Evolutionary conservation across 495 filamentous ascomycete species (phyloP).

Genomic region (Aspergillus kassunensis): DNA sequence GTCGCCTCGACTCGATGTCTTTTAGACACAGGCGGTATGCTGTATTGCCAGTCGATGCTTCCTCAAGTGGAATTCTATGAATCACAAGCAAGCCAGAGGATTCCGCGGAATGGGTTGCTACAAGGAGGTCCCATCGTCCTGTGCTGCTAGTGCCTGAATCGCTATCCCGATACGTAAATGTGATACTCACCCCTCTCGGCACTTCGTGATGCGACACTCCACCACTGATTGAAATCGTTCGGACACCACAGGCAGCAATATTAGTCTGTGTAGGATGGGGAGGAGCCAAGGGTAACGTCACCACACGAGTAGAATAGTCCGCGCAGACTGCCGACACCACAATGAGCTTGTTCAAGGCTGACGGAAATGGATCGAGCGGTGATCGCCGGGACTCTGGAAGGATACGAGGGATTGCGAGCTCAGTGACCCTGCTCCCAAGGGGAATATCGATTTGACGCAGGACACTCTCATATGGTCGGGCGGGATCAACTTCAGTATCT

Average conservation of each 20-base stretch:
- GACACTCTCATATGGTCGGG: slow-evolving; percentile 50
- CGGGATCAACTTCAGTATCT: slow-evolving; percentile 56
- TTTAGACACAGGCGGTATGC: slow-evolving; percentile 35
- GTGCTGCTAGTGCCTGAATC: slow-evolving; percentile 11
- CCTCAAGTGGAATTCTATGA: slow-evolving; percentile 47
- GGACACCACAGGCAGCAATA: slow-evolving; percentile 52
- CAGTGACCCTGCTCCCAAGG: slow-evolving; percentile 57
- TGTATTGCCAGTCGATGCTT: slow-evolving; percentile 13
- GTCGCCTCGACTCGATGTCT: slow-evolving; percentile 55
- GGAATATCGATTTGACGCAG: slow-evolving; percentile 64
- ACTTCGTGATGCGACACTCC: slow-evolving; percentile 53
- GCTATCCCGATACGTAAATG: slow-evolving; percentile 51
- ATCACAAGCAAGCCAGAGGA: slow-evolving; percentile 60
- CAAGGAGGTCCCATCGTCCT: slow-evolving; percentile 50
- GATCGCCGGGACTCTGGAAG: slow-evolving; percentile 41
- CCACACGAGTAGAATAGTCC: slow-evolving; percentile 61
- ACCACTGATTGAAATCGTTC: slow-evolving; percentile 49
- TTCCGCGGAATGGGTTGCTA: slow-evolving; percentile 63
- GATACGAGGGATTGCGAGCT: slow-evolving; percentile 57
- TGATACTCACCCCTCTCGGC: slow-evolving; percentile 64
- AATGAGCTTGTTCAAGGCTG: slow-evolving; percentile 59
- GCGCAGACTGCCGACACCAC: slow-evolving; percentile 69
- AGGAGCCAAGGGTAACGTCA: slow-evolving; percentile 69
- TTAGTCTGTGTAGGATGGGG: slow-evolving; percentile 55
- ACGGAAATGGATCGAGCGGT: slow-evolving; percentile 53